Evolutionary conservation across 345 rosid species (phyloP).

Genomic region (Brassica carinata): DNA sequence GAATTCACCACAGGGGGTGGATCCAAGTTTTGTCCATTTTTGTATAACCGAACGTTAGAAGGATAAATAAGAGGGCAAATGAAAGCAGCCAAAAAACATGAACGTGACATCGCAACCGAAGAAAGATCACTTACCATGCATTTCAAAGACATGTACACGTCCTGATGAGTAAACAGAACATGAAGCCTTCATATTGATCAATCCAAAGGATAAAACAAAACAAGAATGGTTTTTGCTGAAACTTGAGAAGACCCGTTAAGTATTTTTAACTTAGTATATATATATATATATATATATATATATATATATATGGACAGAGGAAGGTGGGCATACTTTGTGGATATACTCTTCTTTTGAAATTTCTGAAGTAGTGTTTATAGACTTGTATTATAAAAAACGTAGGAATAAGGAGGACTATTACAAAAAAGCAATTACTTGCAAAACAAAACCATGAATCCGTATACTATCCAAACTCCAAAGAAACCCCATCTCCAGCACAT

Average conservation of each 20-base stretch:
- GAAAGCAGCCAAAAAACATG: background rate
- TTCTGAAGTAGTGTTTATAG: background rate
- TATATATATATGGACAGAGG: background rate
- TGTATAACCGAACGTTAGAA: background rate
- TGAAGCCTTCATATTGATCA: slow-evolving; percentile 9
- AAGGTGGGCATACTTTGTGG: slow-evolving; percentile 6
- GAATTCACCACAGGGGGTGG: too few species aligned
- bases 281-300: background rate
- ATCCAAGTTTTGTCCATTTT: background rate
- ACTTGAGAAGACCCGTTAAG: background rate
- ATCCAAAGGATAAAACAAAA: background rate
- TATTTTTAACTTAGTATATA: slow-evolving; percentile 1
- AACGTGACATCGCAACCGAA: background rate
- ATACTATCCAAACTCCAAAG: slow-evolving; percentile 24
- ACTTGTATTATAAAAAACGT: background rate
- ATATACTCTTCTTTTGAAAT: background rate
- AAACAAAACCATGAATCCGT: slow-evolving; percentile 9
- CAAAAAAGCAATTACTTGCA: slow-evolving; percentile 1
- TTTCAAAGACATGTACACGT: slow-evolving; percentile 15
- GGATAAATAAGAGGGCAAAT: background rate
- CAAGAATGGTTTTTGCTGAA: background rate
- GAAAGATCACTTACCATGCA: slow-evolving; percentile 17
- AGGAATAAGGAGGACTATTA: background rate
- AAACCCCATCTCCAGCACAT: slow-evolving; percentile 22
- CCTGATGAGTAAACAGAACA: background rate